These are phyloP conservation scores for Rhodotorula toruloides DNA, from an alignment of 768 basidiomycete genomes.

Conservation along the genomic window DNA sequence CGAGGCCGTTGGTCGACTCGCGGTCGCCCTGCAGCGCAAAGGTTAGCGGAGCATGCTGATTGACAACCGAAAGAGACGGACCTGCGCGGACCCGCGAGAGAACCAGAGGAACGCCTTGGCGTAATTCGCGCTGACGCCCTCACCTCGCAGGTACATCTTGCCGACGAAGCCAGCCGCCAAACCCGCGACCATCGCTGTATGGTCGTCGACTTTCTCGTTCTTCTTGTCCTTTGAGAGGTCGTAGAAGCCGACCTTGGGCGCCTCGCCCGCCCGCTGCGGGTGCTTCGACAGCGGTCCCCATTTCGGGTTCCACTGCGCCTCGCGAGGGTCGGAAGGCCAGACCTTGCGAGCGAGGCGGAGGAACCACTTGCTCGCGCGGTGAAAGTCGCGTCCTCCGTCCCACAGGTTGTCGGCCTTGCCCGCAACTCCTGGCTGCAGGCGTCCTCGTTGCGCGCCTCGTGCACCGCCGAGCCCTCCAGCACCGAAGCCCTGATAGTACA, in stretches of 20 bases:
- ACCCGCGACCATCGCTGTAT: conserved; percentile 60
- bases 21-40: conserved; percentile 59
- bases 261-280: conserved; percentile 15
- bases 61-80: neutral
- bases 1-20: conserved; percentile 83
- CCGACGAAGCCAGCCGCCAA: conserved; percentile 83
- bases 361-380: conserved; percentile 76
- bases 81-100: conserved; percentile 56
- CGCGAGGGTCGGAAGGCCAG: conserved; percentile 70
- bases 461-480: conserved; percentile 70
- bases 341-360: conserved; percentile 70
- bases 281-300: conserved; percentile 27
- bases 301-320: conserved; percentile 48
- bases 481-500: conserved; percentile 92
- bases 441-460: conserved; percentile 47
- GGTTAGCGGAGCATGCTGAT: neutral
- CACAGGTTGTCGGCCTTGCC: conserved; percentile 43
- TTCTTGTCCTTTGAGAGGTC: conserved; percentile 44
- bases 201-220: conserved; percentile 45
- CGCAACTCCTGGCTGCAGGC: conserved; percentile 48
- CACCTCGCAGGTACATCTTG: conserved; percentile 87
- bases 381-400: conserved; percentile 72
- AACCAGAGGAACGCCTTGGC: conserved; percentile 82
- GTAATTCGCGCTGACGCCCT: conserved; percentile 68
- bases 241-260: conserved; percentile 39